A percentile compares a stretch with the other conserved stretches of the same genome.
Conservation (phyloP, 2,329 filamentous ascomycete genomes). For the Stagonosporopsis vannaccii region DNA sequence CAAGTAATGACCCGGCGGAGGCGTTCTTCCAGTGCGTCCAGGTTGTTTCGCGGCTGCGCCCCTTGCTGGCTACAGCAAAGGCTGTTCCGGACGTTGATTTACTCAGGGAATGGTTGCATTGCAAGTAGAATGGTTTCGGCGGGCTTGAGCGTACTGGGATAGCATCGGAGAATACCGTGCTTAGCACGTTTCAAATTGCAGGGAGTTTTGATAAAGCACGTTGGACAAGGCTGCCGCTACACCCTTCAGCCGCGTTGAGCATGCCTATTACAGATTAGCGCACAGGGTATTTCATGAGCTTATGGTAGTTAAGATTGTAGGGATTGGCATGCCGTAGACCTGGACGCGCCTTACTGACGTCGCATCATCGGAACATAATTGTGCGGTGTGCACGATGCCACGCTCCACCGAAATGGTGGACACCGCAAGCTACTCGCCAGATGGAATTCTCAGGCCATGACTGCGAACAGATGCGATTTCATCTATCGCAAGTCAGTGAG, state of each 20-base stretch:
- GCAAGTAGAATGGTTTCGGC: slow-evolving; percentile 15
- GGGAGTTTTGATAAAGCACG: slow-evolving; percentile 7
- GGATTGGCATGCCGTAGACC: slow-evolving; percentile 1
- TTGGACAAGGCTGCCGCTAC: slow-evolving; percentile 13
- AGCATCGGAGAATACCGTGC: slow-evolving; percentile 12
- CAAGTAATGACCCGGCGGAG: slow-evolving; percentile 14
- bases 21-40: slow-evolving; percentile 14
- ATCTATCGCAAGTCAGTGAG: slow-evolving; percentile 1
- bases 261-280: not conserved
- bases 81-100: slow-evolving; percentile 1
- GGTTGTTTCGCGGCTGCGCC: slow-evolving; percentile 5
- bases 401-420: not conserved
- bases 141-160: slow-evolving; percentile 6
- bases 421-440: not conserved
- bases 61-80: slow-evolving; percentile 1
- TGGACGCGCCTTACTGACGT: slow-evolving; percentile 8
- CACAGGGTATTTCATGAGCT: slow-evolving; percentile 4
- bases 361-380: not conserved
- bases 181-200: slow-evolving; percentile 14
- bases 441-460: not conserved
- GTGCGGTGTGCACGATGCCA: slow-evolving; percentile 7
- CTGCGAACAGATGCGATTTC: not conserved
- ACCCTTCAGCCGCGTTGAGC: slow-evolving; percentile 7
- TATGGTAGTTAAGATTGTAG: slow-evolving; percentile 16
- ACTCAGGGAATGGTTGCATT: slow-evolving; percentile 10